Evolutionary conservation across 1,284 basidiomycete genomes (phyloP), one percentile per base, ranked within the genome.

Genomic region (Trametes hirsuta): DNA sequence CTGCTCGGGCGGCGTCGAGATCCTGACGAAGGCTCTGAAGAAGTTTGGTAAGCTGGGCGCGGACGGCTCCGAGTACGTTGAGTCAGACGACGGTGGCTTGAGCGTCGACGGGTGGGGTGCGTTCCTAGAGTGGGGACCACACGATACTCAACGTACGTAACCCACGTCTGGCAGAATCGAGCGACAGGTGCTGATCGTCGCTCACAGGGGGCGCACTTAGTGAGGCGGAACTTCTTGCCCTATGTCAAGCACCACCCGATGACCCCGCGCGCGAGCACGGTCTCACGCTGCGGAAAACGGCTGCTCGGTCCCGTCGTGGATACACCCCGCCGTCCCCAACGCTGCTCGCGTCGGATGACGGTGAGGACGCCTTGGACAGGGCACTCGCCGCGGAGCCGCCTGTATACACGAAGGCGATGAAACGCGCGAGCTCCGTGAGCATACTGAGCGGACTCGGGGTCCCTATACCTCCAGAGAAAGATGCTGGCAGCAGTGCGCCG

Each of bases 391-490:
- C 61, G 11, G 55, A 59, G 47, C 64, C 64, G 10, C 52, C 66
- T 3, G 54, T 66, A 46, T 63, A 70, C 60, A 57, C 80, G 54
- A 91, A 87, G 71, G 87, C 87, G 59, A 90, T 90, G 72, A 96
- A 97, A 69, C 90, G 97, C 35, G 97, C 97, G 0, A 96, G 94
- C 69, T 94, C 94, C 0, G 87, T 98, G 69, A 97, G 94, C 72
- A 88, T 99, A 67, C 89, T 99, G 74, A 96, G 93, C 47, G 95
- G 94, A 0, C 83, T 98, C 2, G 94, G 94, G 34, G 93, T 95
- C 11, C 84, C 81, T 6, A 84, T 92, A 63, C 86, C 84, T 79
- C 83, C 0, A 78, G 87, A 34, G 85, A 86, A 52, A 72, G 58
- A 9, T 47, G 68, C 44, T 6, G 22, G 12, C 22, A 22, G 42